Evolutionary conservation across 2,329 filamentous ascomycete genomes (phyloP).

Genomic region (Fusarium protoensiforme): DNA sequence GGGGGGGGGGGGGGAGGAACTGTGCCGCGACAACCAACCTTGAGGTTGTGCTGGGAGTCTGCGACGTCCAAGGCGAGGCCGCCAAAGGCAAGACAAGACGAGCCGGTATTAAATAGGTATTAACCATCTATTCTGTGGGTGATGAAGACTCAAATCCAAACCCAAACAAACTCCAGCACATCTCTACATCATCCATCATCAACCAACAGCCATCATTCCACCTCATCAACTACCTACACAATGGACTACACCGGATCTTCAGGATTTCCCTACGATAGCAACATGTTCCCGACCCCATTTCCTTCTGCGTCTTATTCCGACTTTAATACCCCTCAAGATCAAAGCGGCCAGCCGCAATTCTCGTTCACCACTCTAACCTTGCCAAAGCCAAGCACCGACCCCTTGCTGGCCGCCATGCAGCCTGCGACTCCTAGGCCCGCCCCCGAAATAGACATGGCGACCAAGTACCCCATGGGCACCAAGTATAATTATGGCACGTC

Average conservation of each 20-base stretch:
- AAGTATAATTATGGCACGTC: neutral
- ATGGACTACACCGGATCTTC: neutral
- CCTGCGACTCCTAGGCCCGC: neutral
- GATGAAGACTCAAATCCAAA: neutral
- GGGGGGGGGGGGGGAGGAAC: no score
- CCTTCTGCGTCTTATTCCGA: neutral
- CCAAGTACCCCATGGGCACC: neutral
- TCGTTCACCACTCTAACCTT: neutral
- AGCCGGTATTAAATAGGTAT: neutral
- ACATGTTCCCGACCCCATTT: neutral
- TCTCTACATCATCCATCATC: neutral
- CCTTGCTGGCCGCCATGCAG: neutral
- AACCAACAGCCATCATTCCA: neutral
- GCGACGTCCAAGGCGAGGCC: neutral
- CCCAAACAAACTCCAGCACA: neutral
- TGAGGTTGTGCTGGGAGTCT: neutral
- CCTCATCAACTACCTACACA: neutral
- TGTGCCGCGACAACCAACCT: no score
- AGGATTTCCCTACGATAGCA: neutral
- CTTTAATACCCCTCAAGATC: neutral
- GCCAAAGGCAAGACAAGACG: neutral
- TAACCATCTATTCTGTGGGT: neutral
- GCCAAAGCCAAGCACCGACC: neutral
- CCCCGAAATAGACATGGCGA: neutral
- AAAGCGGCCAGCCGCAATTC: neutral